Percentiles rank a stretch among this genome's conserved stretches.
Conservation (phyloP, 805 yeast genomes). For the Nakazawaea wyomingensis region DNA sequence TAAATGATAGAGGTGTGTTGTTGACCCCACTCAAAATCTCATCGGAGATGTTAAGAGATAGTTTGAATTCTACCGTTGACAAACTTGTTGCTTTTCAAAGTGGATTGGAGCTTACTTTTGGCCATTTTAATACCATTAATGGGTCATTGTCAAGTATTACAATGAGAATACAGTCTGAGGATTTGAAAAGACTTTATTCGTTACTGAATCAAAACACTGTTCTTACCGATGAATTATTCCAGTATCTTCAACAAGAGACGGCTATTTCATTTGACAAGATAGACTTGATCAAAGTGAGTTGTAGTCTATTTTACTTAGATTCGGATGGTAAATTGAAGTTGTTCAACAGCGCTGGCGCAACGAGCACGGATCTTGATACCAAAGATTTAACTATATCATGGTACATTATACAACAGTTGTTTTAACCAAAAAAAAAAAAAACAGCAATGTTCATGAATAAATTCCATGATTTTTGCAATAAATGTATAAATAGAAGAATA, state of each 20-base stretch:
- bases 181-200: constrained; percentile 17
- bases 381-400: constrained; percentile 1
- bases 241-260: constrained; percentile 19
- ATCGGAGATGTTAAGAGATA: not conserved
- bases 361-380: not conserved
- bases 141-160: constrained; percentile 20
- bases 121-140: constrained; percentile 13
- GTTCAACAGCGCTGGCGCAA: not conserved
- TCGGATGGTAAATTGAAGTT: constrained; percentile 26
- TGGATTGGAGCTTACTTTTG: constrained; percentile 17
- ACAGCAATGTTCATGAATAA: too few relatives aligned
- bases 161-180: constrained; percentile 20
- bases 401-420: not conserved
- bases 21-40: constrained; percentile 4
- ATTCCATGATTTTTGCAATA: too few relatives aligned
- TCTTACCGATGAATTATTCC: constrained; percentile 19
- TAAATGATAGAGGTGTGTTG: constrained; percentile 7
- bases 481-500: not conserved
- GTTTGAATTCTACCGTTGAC: constrained; percentile 1
- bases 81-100: constrained; percentile 15
- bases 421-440: constrained; percentile 2
- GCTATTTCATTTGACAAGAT: constrained; percentile 24
- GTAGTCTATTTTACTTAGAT: constrained; percentile 22
- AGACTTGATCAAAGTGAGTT: constrained; percentile 22
- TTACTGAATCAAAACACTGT: not conserved